These are phyloP conservation scores for Talaromyces funiculosus DNA, from an alignment of 2,329 filamentous ascomycete species.

Conservation along the genomic window DNA sequence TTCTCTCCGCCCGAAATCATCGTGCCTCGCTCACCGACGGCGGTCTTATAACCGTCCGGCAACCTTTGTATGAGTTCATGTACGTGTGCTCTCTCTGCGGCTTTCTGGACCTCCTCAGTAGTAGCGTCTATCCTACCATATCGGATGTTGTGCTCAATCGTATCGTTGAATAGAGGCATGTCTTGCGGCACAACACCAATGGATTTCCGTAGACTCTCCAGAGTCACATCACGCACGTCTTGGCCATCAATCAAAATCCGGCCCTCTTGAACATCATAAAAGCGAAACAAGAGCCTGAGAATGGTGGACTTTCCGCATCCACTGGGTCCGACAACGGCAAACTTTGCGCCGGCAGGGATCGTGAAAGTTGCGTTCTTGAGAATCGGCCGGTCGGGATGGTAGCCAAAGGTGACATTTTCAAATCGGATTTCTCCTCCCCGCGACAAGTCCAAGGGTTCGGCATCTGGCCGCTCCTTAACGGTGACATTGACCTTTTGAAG, in stretches of 20 bases:
- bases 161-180: conserved; percentile 94
- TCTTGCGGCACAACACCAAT: conserved; percentile 98
- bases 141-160: conserved; percentile 89
- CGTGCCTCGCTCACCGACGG: conserved; percentile 87
- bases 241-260: conserved; percentile 89
- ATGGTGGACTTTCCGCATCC: conserved; percentile 97
- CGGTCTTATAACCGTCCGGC: conserved; percentile 83
- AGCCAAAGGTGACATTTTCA: conserved; percentile 92
- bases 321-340: conserved; percentile 89
- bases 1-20: conserved; percentile 97
- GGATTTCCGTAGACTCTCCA: conserved; percentile 74
- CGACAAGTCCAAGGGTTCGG: conserved; percentile 64
- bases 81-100: conserved; percentile 75
- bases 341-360: conserved; percentile 92
- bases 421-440: conserved; percentile 86
- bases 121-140: conserved; percentile 80
- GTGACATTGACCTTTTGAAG: conserved; percentile 92
- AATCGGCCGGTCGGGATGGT: conserved; percentile 80
- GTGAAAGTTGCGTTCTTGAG: conserved; percentile 77
- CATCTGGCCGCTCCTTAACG: conserved; percentile 70
- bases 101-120: conserved; percentile 65
- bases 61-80: conserved; percentile 75
- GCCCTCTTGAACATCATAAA: conserved; percentile 81
- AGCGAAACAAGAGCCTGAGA: conserved; percentile 83
- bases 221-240: conserved; percentile 73